Base-by-base conservation (phyloP, 768 basidiomycete species). In the Boletellus ananiceps region DNA sequence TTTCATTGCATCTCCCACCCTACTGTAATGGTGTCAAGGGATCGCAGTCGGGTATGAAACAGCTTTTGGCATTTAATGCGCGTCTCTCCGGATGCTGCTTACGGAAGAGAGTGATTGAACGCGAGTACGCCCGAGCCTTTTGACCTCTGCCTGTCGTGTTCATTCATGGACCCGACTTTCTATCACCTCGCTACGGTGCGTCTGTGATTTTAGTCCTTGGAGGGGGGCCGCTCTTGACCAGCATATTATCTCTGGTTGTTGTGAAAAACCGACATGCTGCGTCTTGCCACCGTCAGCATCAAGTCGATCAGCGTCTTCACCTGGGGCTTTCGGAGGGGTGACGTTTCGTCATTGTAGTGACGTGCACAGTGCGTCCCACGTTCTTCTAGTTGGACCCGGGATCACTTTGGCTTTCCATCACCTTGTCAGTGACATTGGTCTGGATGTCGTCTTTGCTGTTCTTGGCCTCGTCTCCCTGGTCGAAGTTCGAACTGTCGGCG, bases 1-100 rank as follows among this genome's bases (percentile, higher is more conserved):
- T 43, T 18, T 21, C 14, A 15, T 18, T 44, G 48, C 31, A 36
- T 45, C 63, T 61, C 48, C 58, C 52, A 44, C 54, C 38, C 0
- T 54, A 34, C 25, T 47, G 9, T 27, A 14, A n/a, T 40, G 27
- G n/a, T n/a, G 15, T 23, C 36, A 16, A 23, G 29, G 13, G n/a
- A 12, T 13, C 32, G 27, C 8, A 18, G 37, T 37, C 37, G 23
- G 36, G n/a, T 41, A 35, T 41, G 45, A 44, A 44, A 23, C 11
- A 15, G 0, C 8, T 7, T n/a, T 18, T 43, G n/a, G 18, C n/a
- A 5, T 23, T 44, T 12, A 14, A 29, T 4, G 4, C 11, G 12
- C 36, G 27, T 19, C 4, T 14, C 14, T 25, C 19, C 12, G 43
- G n/a, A 23, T 23, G 37, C 3, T 15, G 8, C 7, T 18, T 25